A percentile compares a stretch with the other conserved stretches of the same genome.
Evolutionary conservation across 805 yeast genomes (phyloP).

Genomic region (Kodamaea restingae): DNA sequence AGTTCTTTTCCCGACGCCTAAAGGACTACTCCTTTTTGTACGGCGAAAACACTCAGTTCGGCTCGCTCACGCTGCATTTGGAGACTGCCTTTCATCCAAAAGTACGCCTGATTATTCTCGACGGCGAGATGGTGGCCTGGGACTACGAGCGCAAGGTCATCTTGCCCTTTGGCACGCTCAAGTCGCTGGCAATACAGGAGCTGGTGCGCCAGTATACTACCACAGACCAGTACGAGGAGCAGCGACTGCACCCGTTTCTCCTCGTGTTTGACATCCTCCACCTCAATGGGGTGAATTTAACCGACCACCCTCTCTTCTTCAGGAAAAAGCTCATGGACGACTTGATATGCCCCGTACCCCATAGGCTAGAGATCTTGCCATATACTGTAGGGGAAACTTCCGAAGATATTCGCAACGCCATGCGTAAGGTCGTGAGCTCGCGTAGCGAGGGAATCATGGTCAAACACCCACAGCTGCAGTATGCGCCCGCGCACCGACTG

Average conservation of each 20-base stretch:
- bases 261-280: constrained; percentile 71
- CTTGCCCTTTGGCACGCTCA: constrained; percentile 78
- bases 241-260: constrained; percentile 48
- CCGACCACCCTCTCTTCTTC: constrained; percentile 47
- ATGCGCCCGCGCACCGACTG: constrained; percentile 57
- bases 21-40: constrained; percentile 70
- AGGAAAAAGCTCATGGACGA: constrained; percentile 51
- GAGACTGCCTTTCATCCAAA: constrained; percentile 35
- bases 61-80: constrained; percentile 54
- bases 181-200: constrained; percentile 61
- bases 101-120: constrained; percentile 49
- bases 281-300: constrained; percentile 62
- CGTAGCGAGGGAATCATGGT: constrained; percentile 82
- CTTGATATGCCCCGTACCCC: constrained; percentile 43
- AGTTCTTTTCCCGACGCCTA: constrained; percentile 61
- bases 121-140: constrained; percentile 93
- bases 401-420: constrained; percentile 51
- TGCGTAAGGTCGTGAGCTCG: constrained; percentile 53
- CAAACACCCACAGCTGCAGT: constrained; percentile 57
- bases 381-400: constrained; percentile 39
- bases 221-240: constrained; percentile 29
- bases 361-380: constrained; percentile 48
- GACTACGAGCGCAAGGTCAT: constrained; percentile 55
- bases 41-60: constrained; percentile 49
- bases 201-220: constrained; percentile 38